Percentiles rank a stretch among this genome's conserved stretches.
These are phyloP conservation scores for Mortierella antarctica DNA, from an alignment of 192 early-diverging fungal species.

Conservation along the genomic window DNA sequence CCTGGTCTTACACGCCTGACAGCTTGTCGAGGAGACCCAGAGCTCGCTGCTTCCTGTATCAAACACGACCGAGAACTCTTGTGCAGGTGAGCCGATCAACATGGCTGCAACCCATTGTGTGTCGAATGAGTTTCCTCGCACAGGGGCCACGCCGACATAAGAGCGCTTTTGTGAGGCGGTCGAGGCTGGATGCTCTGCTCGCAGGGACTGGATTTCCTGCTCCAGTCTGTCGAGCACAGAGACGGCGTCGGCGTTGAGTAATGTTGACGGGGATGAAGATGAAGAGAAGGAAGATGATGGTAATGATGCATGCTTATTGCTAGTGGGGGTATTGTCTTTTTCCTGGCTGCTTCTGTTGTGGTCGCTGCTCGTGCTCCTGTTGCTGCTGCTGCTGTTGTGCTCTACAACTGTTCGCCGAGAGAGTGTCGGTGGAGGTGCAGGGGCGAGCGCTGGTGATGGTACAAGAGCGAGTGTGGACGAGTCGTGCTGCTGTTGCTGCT, in stretches of 20 bases:
- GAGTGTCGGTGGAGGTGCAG: background rate
- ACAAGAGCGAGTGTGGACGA: background rate
- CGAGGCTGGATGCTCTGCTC: background rate
- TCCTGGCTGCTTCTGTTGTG: background rate
- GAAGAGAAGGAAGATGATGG: background rate
- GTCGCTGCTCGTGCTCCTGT: background rate
- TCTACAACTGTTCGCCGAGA: background rate
- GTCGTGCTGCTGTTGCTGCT: background rate
- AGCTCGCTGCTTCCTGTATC: conserved; percentile 71
- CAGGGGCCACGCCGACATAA: conserved; percentile 44
- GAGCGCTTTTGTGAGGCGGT: conserved; percentile 22
- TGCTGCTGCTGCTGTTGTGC: background rate
- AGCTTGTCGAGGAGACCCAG: conserved; percentile 66
- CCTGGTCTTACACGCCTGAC: conserved; percentile 57
- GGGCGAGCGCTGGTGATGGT: background rate
- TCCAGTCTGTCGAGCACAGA: conserved; percentile 23
- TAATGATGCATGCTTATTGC: background rate
- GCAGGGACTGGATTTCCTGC: conserved; percentile 19
- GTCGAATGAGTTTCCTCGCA: conserved; percentile 41
- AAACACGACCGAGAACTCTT: conserved; percentile 68
- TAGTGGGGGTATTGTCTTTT: background rate
- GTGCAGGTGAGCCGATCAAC: conserved; percentile 62
- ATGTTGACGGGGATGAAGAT: conserved; percentile 2
- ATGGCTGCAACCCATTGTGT: conserved; percentile 56
- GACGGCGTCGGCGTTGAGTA: background rate